Base-by-base conservation (phyloP, 768 basidiomycete species). In the Pleurotus cornucopiae region DNA sequence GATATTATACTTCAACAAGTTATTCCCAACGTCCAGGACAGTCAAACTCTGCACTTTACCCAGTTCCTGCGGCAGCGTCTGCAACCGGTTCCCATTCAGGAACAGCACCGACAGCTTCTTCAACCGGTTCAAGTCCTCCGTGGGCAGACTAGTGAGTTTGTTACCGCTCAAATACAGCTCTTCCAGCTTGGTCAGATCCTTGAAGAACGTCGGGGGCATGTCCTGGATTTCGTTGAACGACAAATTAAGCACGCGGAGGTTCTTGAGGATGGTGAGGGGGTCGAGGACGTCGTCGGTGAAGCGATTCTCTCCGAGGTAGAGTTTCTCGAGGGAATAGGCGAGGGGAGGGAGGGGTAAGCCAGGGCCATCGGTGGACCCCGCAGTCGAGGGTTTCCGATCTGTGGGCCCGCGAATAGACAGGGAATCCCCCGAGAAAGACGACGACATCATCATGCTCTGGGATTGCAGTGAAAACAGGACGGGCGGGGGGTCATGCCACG, bases 131-230 rank as follows among this genome's bases (percentile, higher is more conserved):
- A 99, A 69, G 66, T 97, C 93, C 67, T 98, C 95, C 9, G 89
- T 87, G 4, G 95, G 95, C 26, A 98, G 76, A 59, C 83, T 88
- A 6, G 91, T 89, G 62, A 99, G 73, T 69, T 91, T 90, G 74
- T 98, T 98, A n/a, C 96, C 96, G 62, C 91, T 92, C 2, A 98
- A 77, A 67, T 97, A 98, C 34, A 99, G 73, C 71, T 95, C 89
- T 69, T 92, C 84, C 7, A 99, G 76, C 40, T 79, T 71, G 16
- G 74, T 73, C 61, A 93, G 78, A 58, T 85, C 85, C 59, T 80
- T 76, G 63, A 98, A 84, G 63, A 93, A 94, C 26, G 78, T 73
- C 0, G 81, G 70, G 0, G 96, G 94, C 44, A 98, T 79, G 63
- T 95, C 91, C 69, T 88, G 88, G 44, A 99, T 88, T 54, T 93